Percentiles rank a stretch among this genome's conserved stretches.
These are phyloP conservation scores for Rhododendron mucronatum DNA, from an alignment of 148 eudicot species.

Conservation along the genomic window DNA sequence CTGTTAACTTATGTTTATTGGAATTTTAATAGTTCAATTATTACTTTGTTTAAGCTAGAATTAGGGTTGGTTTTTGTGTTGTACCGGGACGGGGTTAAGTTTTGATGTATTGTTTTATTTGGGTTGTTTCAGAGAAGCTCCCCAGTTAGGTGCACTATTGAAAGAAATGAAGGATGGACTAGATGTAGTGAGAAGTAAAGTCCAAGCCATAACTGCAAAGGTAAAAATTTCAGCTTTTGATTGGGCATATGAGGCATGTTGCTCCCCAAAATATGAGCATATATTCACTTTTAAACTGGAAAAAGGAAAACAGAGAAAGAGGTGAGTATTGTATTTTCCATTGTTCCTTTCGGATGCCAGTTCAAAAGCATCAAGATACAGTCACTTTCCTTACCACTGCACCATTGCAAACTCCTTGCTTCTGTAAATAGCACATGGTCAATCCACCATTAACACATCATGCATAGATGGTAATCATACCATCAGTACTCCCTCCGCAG, in stretches of 20 bases:
- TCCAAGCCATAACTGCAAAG: slow-evolving; percentile 65
- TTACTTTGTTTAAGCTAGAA: neutral
- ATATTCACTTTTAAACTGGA: neutral
- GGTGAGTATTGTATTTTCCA: neutral
- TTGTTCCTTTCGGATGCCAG: neutral
- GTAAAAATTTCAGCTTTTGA: slow-evolving; percentile 21
- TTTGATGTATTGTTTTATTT: neutral
- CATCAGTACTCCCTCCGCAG: neutral
- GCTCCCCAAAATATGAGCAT: neutral
- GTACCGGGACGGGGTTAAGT: neutral
- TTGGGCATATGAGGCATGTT: neutral
- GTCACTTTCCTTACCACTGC: neutral
- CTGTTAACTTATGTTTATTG: neutral
- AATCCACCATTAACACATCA: neutral
- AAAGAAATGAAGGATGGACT: slow-evolving; percentile 83
- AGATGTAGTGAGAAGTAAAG: slow-evolving; percentile 58
- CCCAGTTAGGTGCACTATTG: slow-evolving; percentile 51
- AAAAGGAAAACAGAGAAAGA: too few species aligned
- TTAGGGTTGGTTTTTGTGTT: neutral
- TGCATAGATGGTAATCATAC: neutral
- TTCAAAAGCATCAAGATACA: neutral
- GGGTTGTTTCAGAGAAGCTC: slow-evolving; percentile 51
- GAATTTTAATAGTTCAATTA: neutral
- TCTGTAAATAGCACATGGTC: too few species aligned
- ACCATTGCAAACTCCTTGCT: neutral